A percentile compares a stretch with the other conserved stretches of the same genome.
Evolutionary conservation across 2,329 filamentous ascomycete species (phyloP).

Genomic region (Fusarium papillatum): DNA sequence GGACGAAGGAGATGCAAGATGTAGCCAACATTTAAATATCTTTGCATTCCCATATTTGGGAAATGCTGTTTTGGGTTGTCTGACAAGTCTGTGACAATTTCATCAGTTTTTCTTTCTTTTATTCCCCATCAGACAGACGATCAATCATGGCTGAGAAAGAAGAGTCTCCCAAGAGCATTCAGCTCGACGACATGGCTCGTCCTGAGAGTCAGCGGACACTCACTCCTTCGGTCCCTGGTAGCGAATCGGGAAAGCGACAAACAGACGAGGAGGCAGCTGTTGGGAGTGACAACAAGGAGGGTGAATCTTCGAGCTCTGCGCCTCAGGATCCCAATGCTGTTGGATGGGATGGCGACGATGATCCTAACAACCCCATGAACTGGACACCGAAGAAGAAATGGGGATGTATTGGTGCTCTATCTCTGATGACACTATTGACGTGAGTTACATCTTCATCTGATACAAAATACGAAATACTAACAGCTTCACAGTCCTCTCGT

Average conservation of each 20-base stretch:
- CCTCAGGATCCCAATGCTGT: conserved; percentile 38
- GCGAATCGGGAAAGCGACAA: not conserved
- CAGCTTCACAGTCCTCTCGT: conserved; percentile 39
- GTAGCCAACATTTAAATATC: conserved; percentile 18
- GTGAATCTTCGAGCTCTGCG: not conserved
- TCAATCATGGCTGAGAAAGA: conserved; percentile 14
- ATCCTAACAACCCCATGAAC: conserved; percentile 74
- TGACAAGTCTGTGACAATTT: not conserved
- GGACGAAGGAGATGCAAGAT: not conserved
- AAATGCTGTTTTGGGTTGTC: not conserved
- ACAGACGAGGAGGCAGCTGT: conserved; percentile 27
- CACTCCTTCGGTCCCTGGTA: conserved; percentile 17
- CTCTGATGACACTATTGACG: conserved; percentile 44
- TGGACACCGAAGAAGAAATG: conserved; percentile 67
- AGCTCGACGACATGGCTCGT: conserved; percentile 9
- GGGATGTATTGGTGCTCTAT: conserved; percentile 50
- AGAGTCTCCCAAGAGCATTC: conserved; percentile 10
- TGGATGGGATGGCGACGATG: conserved; percentile 48
- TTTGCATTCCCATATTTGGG: not conserved
- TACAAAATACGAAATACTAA: not conserved
- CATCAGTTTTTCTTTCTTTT: not conserved
- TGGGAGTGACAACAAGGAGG: not conserved
- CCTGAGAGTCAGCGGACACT: conserved; percentile 38
- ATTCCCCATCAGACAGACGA: too few species aligned
- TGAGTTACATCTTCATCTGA: conserved; percentile 16